Conservation (phyloP, 1,284 basidiomycete genomes). For the Irpex lacteus region DNA sequence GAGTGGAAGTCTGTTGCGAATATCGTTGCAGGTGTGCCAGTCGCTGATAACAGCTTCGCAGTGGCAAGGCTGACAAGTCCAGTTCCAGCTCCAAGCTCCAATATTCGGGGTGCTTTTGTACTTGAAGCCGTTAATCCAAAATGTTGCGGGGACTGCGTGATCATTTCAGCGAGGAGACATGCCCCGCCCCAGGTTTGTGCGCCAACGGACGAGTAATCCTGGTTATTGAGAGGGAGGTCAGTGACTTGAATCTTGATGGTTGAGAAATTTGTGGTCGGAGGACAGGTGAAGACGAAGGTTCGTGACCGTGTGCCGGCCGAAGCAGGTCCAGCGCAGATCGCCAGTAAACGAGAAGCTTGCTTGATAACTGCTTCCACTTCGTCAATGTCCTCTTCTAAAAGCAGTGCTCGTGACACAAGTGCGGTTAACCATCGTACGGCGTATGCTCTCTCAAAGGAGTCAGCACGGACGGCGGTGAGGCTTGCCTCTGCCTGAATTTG, state of each 20-base stretch:
- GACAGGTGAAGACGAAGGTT: constrained; percentile 36
- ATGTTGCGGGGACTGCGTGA: constrained; percentile 54
- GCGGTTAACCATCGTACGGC: constrained; percentile 70
- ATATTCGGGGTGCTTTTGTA: constrained; percentile 44
- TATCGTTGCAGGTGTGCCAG: constrained; percentile 36
- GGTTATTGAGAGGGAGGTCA: constrained; percentile 72
- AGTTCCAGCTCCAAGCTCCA: constrained; percentile 89
- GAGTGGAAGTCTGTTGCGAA: constrained; percentile 82
- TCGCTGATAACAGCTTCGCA: constrained; percentile 45
- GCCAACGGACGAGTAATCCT: constrained; percentile 77
- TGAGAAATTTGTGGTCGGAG: not conserved
- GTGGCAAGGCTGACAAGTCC: constrained; percentile 77
- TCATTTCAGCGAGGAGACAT: constrained; percentile 78
- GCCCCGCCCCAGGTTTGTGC: constrained; percentile 92
- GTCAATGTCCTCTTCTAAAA: constrained; percentile 14
- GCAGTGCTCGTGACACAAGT: constrained; percentile 39
- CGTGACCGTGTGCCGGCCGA: constrained; percentile 40
- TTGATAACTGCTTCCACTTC: constrained; percentile 37
- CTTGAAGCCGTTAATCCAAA: constrained; percentile 42
- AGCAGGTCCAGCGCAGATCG: constrained; percentile 37
- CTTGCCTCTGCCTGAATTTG: not conserved
- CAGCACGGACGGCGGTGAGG: constrained; percentile 34
- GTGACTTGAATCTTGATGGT: constrained; percentile 49
- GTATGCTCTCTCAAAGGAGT: constrained; percentile 67
- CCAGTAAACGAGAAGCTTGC: constrained; percentile 50